phyloP scores from a whole-genome alignment of 2,329 filamentous ascomycete species.

The Gyromitra esculenta region DNA sequence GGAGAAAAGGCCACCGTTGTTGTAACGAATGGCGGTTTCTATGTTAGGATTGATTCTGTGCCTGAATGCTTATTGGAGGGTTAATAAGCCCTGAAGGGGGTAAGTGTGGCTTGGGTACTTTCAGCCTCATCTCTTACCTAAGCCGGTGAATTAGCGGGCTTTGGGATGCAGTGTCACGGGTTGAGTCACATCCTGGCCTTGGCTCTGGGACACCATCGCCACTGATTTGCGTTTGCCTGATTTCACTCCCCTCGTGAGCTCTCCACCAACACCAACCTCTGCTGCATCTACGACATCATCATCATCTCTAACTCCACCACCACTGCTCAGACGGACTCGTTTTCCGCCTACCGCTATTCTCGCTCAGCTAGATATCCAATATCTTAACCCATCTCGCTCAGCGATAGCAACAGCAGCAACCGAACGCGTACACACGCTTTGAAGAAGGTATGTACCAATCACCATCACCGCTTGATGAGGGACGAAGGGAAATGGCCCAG shows the following conservation, averaged over 20 bases:
- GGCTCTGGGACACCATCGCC: conserved; percentile 31
- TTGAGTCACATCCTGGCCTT: conserved; percentile 31
- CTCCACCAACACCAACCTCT: background rate
- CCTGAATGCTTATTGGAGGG: conserved; percentile 26
- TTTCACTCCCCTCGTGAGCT: background rate
- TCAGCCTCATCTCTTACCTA: conserved; percentile 2
- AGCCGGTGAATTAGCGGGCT: conserved; percentile 5
- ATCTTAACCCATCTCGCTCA: background rate
- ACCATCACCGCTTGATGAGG: conserved; percentile 17
- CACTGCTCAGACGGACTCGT: too few relatives aligned
- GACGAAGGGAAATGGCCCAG: background rate
- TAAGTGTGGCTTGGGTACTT: conserved; percentile 9
- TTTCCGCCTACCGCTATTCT: background rate
- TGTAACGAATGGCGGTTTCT: conserved; percentile 22
- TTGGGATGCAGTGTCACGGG: conserved; percentile 30
- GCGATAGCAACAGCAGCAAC: conserved; percentile 1
- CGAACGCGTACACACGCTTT: conserved; percentile 44
- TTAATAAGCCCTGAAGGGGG: background rate
- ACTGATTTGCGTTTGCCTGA: conserved; percentile 22
- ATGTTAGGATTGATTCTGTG: conserved; percentile 23
- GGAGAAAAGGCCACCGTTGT: conserved; percentile 53
- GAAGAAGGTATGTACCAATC: conserved; percentile 45
- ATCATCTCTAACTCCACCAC: background rate
- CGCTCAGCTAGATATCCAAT: background rate
- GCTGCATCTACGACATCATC: conserved; percentile 6